Evolutionary conservation across 352 stramenopile genomes (phyloP).

Genomic region (Blastocystis sp.): DNA sequence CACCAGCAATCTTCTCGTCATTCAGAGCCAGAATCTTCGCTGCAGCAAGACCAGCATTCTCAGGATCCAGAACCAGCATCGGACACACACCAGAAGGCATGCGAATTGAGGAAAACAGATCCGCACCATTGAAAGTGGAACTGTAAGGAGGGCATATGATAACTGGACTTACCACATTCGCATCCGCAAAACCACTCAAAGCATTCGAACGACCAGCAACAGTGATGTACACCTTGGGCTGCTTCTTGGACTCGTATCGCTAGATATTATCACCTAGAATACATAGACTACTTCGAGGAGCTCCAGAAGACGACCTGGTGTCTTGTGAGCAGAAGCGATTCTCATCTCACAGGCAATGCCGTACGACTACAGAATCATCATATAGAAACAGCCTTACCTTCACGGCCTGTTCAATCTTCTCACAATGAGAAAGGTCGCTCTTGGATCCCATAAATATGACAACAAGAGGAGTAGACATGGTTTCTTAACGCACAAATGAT

Average conservation of each 20-base stretch:
- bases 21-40: slow-evolving; percentile 58
- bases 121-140: slow-evolving; percentile 40
- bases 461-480: slow-evolving; percentile 61
- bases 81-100: slow-evolving; percentile 59
- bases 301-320: slow-evolving; percentile 48
- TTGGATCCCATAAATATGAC: slow-evolving; percentile 62
- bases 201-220: slow-evolving; percentile 62
- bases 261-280: background rate
- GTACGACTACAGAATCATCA: background rate
- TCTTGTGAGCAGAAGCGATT: slow-evolving; percentile 61
- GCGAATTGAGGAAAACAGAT: slow-evolving; percentile 60
- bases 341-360: slow-evolving; percentile 60
- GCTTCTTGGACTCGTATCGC: slow-evolving; percentile 53
- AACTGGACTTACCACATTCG: slow-evolving; percentile 40
- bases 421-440: slow-evolving; percentile 49
- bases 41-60: slow-evolving; percentile 37
- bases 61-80: slow-evolving; percentile 58
- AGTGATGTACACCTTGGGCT: slow-evolving; percentile 62
- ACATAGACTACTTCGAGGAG: background rate
- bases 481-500: background rate
- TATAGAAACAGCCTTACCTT: background rate
- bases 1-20: background rate
- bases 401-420: slow-evolving; percentile 62
- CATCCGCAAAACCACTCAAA: slow-evolving; percentile 56
- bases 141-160: slow-evolving; percentile 62